These are phyloP conservation scores for Paecilomyces niveus DNA, from an alignment of 2,329 filamentous ascomycete species.

Conservation along the genomic window DNA sequence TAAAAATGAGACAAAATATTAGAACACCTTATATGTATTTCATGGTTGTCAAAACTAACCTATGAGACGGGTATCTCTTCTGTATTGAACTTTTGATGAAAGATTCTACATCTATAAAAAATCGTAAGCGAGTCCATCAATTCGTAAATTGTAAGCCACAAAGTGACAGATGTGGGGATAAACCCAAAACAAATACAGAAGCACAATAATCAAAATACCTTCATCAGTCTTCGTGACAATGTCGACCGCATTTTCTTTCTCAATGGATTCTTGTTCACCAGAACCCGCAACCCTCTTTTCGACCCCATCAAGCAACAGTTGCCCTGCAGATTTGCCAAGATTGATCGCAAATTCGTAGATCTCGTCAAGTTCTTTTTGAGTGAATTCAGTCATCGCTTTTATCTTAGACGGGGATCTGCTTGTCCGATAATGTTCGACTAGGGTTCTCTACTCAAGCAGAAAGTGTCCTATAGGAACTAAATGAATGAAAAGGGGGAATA, in stretches of 20 bases:
- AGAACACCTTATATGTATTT: not conserved
- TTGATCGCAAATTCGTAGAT: slow-evolving; percentile 66
- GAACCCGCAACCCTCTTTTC: slow-evolving; percentile 45
- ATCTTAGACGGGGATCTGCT: not conserved
- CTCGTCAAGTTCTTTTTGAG: slow-evolving; percentile 41
- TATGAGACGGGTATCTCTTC: slow-evolving; percentile 57
- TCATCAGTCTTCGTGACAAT: slow-evolving; percentile 71
- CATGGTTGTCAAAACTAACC: slow-evolving; percentile 43
- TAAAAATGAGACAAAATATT: not conserved
- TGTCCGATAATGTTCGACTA: too few relatives aligned
- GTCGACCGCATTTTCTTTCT: slow-evolving; percentile 71
- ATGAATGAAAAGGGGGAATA: not conserved
- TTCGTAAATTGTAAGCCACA: not conserved
- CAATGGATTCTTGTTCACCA: slow-evolving; percentile 39
- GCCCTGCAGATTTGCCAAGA: slow-evolving; percentile 62
- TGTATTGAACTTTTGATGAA: slow-evolving; percentile 59
- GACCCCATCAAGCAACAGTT: slow-evolving; percentile 60
- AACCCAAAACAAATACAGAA: not conserved
- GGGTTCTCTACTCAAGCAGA: not conserved
- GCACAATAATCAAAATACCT: slow-evolving; percentile 38
- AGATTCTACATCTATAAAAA: slow-evolving; percentile 58
- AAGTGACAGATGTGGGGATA: not conserved
- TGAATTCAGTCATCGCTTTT: not conserved
- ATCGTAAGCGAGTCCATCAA: not conserved
- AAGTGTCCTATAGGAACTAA: not conserved